Evolutionary conservation across 345 rosid genomes (phyloP), one percentile per base, ranked within the genome.

Genomic region (Populus ilicifolia): DNA sequence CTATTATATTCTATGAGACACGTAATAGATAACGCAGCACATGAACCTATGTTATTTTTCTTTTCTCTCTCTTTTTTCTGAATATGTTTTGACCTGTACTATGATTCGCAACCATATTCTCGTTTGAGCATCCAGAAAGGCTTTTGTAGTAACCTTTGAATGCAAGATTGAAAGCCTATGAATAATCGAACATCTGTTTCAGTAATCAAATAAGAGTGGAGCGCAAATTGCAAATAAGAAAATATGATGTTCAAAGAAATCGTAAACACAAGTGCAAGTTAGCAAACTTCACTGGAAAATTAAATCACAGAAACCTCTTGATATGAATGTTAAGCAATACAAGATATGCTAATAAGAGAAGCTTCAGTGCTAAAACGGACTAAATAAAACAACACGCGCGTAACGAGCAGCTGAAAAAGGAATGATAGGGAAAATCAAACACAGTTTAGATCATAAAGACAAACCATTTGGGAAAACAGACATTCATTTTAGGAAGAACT

Each of bases 121-220:
- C 98, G 80, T 89, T 92, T 11, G 98, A 92, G 78, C 82, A 56
- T 41, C 97, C 97, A 46, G 92, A 87, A 79, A 83, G 72, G 88
- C 82, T 84, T 86, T 88, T 93, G 89, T 87, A 93, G 89, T 93
- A 93, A 86, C 97, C 97, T 86, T 92, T 96, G 79, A 91, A 92
- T 72, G 99, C 99, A 81, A 96, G 92, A 89, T 93, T 93, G 90
- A 91, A 93, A 81, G 97, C 99, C 99, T 92, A 89, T 43, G 84
- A 85, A 89, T 81, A 93, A 88, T 79, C 75, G 74, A 87, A 85
- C 80, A 80, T 87, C 89, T 83, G 90, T 88, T 71, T 89, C 81
- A 89, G 81, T 70, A 82, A 81, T 67, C 80, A 80, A 66, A 86
- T 83, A 78, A 86, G 86, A 79, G 69, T 75, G 63, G 69, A 70